Base-by-base conservation (phyloP, 768 basidiomycete genomes). In the Lactifluus echinatus region DNA sequence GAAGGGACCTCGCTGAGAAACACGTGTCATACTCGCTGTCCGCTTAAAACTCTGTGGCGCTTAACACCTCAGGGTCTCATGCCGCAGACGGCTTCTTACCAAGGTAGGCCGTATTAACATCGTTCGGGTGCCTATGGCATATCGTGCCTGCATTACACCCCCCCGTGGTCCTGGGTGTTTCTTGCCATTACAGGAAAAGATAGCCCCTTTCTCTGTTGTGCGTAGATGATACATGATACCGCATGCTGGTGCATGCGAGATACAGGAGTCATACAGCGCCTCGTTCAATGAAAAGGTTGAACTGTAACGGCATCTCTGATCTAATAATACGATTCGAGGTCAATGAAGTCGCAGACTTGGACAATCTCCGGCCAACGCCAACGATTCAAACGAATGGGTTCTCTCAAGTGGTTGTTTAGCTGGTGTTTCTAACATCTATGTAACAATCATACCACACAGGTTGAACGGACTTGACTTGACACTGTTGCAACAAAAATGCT, bases 11-110 rank as follows among this genome's bases (percentile, higher is more conserved):
- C n/a, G n/a, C n/a, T n/a, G n/a, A n/a, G n/a, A n/a, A n/a, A n/a
- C n/a, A n/a, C n/a, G n/a, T n/a, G n/a, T n/a, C n/a, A n/a, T n/a
- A n/a, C n/a, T n/a, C n/a, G n/a, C n/a, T n/a, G n/a, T n/a, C n/a
- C n/a, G n/a, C n/a, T n/a, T n/a, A n/a, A n/a, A n/a, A n/a, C 2
- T 34, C 36, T 54, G 44, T 17, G 10, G 10, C 23, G 42, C 12
- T 21, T 36, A 45, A 28, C 8, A 40, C 56, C n/a, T n/a, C n/a
- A n/a, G n/a, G n/a, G n/a, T n/a, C 50, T 52, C 56, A 14, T 57
- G 56, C 29, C 24, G 15, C n/a, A 21, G 23, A 31, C 28, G 12
- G 29, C 51, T 21, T 33, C 34, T 46, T 46, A 19, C 19, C 26
- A 50, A 42, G 40, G 31, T 55, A 37, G 46, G 39, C 39, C 43